These are phyloP conservation scores for Hamigera avellanea DNA, from an alignment of 495 filamentous ascomycete species.

Conservation along the genomic window DNA sequence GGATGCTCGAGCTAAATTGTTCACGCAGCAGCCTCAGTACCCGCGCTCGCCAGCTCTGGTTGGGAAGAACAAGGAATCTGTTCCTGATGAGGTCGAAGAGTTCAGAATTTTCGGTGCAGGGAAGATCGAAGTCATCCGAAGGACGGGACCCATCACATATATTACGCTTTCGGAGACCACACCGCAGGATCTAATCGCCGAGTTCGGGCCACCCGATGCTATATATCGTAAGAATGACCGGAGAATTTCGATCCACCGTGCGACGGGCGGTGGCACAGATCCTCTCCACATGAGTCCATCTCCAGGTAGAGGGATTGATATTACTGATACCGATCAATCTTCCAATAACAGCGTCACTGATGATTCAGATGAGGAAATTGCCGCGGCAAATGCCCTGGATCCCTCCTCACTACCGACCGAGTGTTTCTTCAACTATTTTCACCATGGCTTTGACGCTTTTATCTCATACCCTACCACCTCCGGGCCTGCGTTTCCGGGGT, in stretches of 20 bases:
- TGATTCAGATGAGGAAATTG: slow-evolving; percentile 58
- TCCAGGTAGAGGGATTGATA: slow-evolving; percentile 32
- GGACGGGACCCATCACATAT: slow-evolving; percentile 45
- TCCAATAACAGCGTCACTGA: slow-evolving; percentile 66
- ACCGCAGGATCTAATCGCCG: slow-evolving; percentile 78
- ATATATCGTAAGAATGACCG: slow-evolving; percentile 91
- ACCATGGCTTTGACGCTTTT: slow-evolving; percentile 89
- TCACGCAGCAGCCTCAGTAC: slow-evolving; percentile 58
- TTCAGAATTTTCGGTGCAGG: slow-evolving; percentile 65
- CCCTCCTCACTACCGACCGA: slow-evolving; percentile 42
- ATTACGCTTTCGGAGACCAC: slow-evolving; percentile 72
- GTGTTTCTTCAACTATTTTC: slow-evolving; percentile 95
- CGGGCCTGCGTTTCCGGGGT: slow-evolving; percentile 51
- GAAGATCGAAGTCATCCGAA: slow-evolving; percentile 60
- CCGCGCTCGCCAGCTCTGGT: slow-evolving; percentile 45
- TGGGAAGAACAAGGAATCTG: slow-evolving; percentile 50
- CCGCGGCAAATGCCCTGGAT: slow-evolving; percentile 19
- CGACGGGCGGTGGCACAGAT: slow-evolving; percentile 26
- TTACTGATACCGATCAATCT: slow-evolving; percentile 68
- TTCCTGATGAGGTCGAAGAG: slow-evolving; percentile 70
- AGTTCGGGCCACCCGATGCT: slow-evolving; percentile 88
- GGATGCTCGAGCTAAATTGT: slow-evolving; percentile 61
- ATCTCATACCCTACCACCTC: slow-evolving; percentile 62
- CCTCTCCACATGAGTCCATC: slow-evolving; percentile 27
- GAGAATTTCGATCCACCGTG: slow-evolving; percentile 73